Base-by-base conservation (phyloP, 345 rosid genomes). In the Passiflora organensis region DNA sequence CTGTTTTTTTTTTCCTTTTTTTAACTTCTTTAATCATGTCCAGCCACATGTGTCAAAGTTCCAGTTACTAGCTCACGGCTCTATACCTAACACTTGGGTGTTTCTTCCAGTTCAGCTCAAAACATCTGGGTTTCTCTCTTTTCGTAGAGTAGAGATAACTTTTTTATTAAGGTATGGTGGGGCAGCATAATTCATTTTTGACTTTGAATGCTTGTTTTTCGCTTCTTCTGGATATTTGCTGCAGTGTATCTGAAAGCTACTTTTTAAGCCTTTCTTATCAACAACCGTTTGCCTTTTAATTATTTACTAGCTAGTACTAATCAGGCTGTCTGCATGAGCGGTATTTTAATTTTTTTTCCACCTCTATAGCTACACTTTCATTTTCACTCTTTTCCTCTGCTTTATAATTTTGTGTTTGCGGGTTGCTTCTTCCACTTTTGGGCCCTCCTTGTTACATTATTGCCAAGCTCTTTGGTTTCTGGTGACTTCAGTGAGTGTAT, bases 111-210 rank as follows among this genome's bases (percentile, higher is more conserved):
- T n/a, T n/a, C 34, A 2, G 34, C 34, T 28, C 34, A 28, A 28
- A 28, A 10, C 20, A 15, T n/a, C 51, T 32, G 51, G 51, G 43
- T 32, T 60, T 32, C 20, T 32, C 34, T 16, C 15, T 13, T 22
- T 18, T 5, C 22, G 5, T 11, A 41, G 1, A 41, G 43, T 15
- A 41, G 5, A 41, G 5, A 4, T 53, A 12, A 43, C 10, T 11
- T 25, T 11, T 21, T 42, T 8, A 28, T 2, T 28, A 28, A 28
- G 34, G 34, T 18, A 2, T 10, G 25, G 23, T 56, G 28, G 68
- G 69, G 62, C 63, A 43, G 36, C 53, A 51, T 65, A 46, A 50
- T 64, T 56, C n/a, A 36, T 56, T 4, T 43, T 64, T 64, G 62
- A 56, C 69, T 50, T 64, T 14, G 56, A 32, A 34, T 32, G 41